Conservation (phyloP, 2,329 filamentous ascomycete genomes). For the Xylariaceae sp. region DNA sequence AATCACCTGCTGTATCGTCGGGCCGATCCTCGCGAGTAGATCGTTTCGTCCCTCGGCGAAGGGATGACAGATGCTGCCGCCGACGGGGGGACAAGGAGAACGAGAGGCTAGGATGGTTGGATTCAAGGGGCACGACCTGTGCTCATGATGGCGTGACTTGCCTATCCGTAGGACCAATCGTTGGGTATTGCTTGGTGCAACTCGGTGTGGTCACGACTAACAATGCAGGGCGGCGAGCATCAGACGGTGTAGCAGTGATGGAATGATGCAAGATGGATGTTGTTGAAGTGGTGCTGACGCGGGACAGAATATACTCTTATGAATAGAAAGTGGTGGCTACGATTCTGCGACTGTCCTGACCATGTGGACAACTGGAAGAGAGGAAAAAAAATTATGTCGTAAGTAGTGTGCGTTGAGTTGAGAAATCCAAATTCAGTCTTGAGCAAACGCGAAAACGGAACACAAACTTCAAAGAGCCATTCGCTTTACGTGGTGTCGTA, state of each 20-base stretch:
- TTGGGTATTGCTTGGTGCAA: background rate
- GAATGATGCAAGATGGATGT: background rate
- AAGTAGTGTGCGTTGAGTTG: background rate
- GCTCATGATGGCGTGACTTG: slow-evolving; percentile 9
- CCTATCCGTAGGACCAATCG: background rate
- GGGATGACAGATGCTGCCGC: background rate
- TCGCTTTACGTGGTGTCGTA: background rate
- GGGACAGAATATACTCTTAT: background rate
- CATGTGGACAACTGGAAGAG: background rate
- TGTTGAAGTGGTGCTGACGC: background rate
- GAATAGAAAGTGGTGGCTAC: background rate
- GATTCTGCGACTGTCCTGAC: background rate
- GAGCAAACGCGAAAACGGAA: background rate
- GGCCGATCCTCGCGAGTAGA: background rate
- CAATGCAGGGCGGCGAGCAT: background rate
- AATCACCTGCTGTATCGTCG: slow-evolving; percentile 1
- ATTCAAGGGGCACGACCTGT: background rate
- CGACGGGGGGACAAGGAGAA: background rate
- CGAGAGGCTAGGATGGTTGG: background rate
- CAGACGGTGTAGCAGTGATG: background rate
- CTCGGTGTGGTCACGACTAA: background rate
- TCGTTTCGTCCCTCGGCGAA: background rate
- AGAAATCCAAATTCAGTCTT: background rate
- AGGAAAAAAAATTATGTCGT: background rate
- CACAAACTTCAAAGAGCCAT: background rate